Evolutionary conservation across 139 green algal species (phyloP), one percentile per base, ranked within the genome.

Genomic region (Chlamydomonas incerta): DNA sequence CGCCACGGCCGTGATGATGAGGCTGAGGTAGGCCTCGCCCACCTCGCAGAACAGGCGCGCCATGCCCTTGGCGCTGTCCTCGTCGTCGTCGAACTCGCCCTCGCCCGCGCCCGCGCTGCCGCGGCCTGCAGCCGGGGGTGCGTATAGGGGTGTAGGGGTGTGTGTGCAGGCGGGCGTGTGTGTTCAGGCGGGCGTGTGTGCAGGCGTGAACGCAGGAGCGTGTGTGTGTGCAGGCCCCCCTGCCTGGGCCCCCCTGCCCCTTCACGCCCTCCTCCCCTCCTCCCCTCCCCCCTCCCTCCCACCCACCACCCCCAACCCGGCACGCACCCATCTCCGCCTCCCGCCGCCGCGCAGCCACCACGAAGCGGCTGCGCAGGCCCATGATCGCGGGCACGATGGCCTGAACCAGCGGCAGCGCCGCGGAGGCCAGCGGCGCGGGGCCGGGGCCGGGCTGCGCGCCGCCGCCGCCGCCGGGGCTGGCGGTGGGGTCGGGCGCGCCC

Each of bases 11-110:
- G 90, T 80, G 29, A 93, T 87, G 11, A 98, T 93, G 34, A 96
- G 89, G 58, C 87, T 83, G 0, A 95, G 89, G 91, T 98, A 99
- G 8, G 96, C 95, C 91, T 99, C 96, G 11, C 92, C 96, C 8
- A 98, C 92, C 85, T 99, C 96, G 0, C 95, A 95, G 93, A 99
- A 99, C 46, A 99, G 91, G 15, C 96, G 90, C 5, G 96, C 96
- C 90, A 99, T 96, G 85, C 89, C 96, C 91, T 98, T 98, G 29
- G 94, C 92, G 0, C 90, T 92, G 37, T 99, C 96, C 66, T 95
- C 90, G 79, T 98, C 93, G 71, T 99, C 94, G 26, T 95, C 92
- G 34, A 89, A 93, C 29, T 93, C 92, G 55, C 92, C 87, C 37
- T 73, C 37, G 50, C 35, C 82, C 2, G 75, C 86, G 31, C 90